A percentile compares a stretch with the other conserved stretches of the same genome.
These are phyloP conservation scores for Croton laevigatus DNA, from an alignment of 441 rosid species.

Conservation along the genomic window DNA sequence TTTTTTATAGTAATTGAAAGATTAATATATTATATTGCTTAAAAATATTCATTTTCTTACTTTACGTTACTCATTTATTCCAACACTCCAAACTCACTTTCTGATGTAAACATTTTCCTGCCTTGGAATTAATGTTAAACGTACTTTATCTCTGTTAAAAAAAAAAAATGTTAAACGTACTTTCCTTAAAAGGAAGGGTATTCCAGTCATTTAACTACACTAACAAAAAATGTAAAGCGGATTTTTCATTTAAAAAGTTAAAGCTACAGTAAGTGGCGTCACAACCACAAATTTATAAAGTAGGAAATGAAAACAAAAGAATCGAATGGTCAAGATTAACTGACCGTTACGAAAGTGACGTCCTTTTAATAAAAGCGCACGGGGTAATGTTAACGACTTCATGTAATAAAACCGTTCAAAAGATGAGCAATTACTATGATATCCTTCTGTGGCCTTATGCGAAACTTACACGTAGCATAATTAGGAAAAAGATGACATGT, in stretches of 20 bases:
- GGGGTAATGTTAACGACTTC: slow-evolving; percentile 26
- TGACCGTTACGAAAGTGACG: slow-evolving; percentile 39
- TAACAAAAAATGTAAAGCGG: no score
- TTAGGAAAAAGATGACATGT: not conserved
- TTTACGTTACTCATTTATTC: no score
- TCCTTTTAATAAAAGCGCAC: slow-evolving; percentile 10
- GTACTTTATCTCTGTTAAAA: no score
- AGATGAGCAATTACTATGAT: not conserved
- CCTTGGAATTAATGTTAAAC: no score
- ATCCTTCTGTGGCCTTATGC: not conserved
- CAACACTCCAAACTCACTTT: no score
- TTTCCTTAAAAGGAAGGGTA: not conserved
- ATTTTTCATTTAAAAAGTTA: not conserved
- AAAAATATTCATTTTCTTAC: no score
- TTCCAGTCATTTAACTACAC: not conserved
- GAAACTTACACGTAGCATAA: not conserved
- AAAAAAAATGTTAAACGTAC: no score
- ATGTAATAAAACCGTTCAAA: not conserved
- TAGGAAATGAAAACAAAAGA: no score
- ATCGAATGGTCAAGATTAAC: slow-evolving; percentile 20
- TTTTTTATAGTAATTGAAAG: no score
- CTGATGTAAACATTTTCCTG: no score
- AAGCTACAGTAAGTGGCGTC: not conserved
- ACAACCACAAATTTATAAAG: not conserved
- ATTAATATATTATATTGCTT: no score